These are phyloP conservation scores for Wickerhamomyces chaumierensis DNA, from an alignment of 805 yeast species.

Conservation along the genomic window DNA sequence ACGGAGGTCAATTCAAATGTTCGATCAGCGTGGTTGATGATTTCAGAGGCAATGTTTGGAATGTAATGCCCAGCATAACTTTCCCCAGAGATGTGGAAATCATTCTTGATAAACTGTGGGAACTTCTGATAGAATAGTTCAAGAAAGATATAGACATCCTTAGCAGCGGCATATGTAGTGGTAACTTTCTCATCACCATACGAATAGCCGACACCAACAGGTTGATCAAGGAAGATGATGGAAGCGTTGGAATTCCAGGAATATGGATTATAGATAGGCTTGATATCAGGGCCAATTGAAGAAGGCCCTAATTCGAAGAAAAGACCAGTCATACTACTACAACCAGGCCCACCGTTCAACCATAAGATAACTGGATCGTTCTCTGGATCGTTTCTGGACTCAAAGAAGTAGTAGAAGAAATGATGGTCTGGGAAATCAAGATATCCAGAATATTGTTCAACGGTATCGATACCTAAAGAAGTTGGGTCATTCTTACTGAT, in stretches of 20 bases:
- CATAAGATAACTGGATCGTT: slow-evolving; percentile 78
- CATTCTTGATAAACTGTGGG: slow-evolving; percentile 50
- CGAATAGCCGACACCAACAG: slow-evolving; percentile 87
- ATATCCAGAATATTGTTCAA: slow-evolving; percentile 75
- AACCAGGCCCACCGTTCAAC: slow-evolving; percentile 97
- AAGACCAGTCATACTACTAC: slow-evolving; percentile 83
- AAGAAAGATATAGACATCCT: slow-evolving; percentile 78
- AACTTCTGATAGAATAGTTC: slow-evolving; percentile 74
- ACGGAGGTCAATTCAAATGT: slow-evolving; percentile 64
- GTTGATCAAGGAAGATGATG: slow-evolving; percentile 87
- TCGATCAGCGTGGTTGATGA: slow-evolving; percentile 32
- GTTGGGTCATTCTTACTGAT: slow-evolving; percentile 22
- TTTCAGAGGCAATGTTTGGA: slow-evolving; percentile 54
- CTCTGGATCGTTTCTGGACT: slow-evolving; percentile 77
- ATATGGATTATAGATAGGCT: slow-evolving; percentile 68
- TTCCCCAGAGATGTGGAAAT: slow-evolving; percentile 77
- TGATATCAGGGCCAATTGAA: slow-evolving; percentile 47
- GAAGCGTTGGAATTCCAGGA: slow-evolving; percentile 92
- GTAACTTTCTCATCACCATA: slow-evolving; percentile 55
- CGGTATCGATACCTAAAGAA: slow-evolving; percentile 63
- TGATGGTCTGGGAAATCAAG: slow-evolving; percentile 68
- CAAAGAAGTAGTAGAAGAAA: slow-evolving; percentile 85
- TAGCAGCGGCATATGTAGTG: slow-evolving; percentile 72
- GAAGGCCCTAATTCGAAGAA: slow-evolving; percentile 91
- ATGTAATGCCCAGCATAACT: slow-evolving; percentile 80